These are phyloP conservation scores for Paramyrothecium roridum DNA, from an alignment of 2,329 filamentous ascomycete species.

Conservation along the genomic window DNA sequence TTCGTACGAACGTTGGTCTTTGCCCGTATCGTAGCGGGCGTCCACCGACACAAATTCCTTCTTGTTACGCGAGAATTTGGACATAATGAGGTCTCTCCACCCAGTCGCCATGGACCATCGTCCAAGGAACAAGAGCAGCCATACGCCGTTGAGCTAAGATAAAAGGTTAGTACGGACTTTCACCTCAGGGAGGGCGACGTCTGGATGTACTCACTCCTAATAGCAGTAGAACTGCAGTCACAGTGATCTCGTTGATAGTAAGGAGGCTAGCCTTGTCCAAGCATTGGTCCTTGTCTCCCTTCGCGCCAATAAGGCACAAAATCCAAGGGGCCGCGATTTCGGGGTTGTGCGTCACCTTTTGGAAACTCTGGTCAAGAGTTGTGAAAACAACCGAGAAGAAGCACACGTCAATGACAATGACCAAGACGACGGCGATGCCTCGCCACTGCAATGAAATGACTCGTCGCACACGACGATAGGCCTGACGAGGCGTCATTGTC, in stretches of 20 bases:
- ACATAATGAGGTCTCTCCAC: conserved; percentile 67
- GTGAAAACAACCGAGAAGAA: conserved; percentile 94
- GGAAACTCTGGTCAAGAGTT: conserved; percentile 73
- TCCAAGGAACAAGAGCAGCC: conserved; percentile 77
- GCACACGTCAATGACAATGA: conserved; percentile 87
- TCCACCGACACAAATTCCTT: conserved; percentile 89
- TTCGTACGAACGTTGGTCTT: conserved; percentile 71
- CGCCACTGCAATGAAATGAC: conserved; percentile 93
- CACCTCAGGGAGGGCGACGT: background rate
- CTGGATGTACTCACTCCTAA: conserved; percentile 60
- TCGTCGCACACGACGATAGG: conserved; percentile 80
- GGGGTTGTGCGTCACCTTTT: conserved; percentile 52
- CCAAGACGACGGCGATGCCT: conserved; percentile 82
- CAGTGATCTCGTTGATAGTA: conserved; percentile 71
- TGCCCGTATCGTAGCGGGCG: conserved; percentile 60
- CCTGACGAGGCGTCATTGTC: conserved; percentile 78
- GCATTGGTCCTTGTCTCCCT: conserved; percentile 63
- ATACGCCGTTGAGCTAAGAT: conserved; percentile 73
- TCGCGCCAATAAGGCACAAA: conserved; percentile 58
- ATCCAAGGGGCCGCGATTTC: conserved; percentile 63
- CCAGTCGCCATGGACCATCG: conserved; percentile 81
- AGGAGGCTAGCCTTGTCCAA: conserved; percentile 55
- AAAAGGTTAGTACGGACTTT: background rate
- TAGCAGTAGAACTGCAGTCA: conserved; percentile 78
- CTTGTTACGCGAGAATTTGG: conserved; percentile 48